A percentile compares a stretch with the other conserved stretches of the same genome.
Conservation (phyloP, 768 basidiomycete species). For the Auricularia cornea region DNA sequence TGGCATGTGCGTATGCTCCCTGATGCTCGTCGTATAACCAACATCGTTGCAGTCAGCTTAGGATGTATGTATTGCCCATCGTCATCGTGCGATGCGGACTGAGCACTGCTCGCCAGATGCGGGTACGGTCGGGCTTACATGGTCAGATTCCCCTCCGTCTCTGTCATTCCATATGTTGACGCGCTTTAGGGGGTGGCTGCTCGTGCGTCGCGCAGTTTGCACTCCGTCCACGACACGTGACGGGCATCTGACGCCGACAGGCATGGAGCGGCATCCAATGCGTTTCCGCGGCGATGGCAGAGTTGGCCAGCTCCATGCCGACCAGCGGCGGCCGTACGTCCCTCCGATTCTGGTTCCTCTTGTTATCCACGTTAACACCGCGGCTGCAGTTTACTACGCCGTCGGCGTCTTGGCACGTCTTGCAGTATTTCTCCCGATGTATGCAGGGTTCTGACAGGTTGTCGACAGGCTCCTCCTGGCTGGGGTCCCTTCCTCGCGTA, state of each 20-base stretch:
- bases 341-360: neutral
- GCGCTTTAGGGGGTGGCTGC: neutral
- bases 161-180: neutral
- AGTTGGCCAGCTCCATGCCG: conserved; percentile 8
- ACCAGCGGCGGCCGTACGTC: conserved; percentile 4
- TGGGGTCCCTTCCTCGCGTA: conserved; percentile 7
- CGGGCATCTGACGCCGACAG: neutral
- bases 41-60: neutral
- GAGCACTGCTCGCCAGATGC: neutral
- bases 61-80: neutral
- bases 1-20: conserved; percentile 3
- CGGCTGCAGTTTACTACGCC: neutral
- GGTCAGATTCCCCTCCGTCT: neutral
- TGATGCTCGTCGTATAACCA: neutral
- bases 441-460: neutral
- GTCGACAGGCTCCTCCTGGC: conserved; percentile 1
- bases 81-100: neutral
- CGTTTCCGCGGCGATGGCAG: conserved; percentile 7
- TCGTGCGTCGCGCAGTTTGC: neutral
- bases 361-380: neutral
- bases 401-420: neutral
- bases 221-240: neutral
- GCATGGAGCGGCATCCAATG: conserved; percentile 8
- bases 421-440: neutral
- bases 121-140: neutral